Percentiles rank a stretch among this genome's conserved stretches.
These are phyloP conservation scores for Globisporangium takayamanum DNA, from an alignment of 352 stramenopile genomes.

Conservation along the genomic window DNA sequence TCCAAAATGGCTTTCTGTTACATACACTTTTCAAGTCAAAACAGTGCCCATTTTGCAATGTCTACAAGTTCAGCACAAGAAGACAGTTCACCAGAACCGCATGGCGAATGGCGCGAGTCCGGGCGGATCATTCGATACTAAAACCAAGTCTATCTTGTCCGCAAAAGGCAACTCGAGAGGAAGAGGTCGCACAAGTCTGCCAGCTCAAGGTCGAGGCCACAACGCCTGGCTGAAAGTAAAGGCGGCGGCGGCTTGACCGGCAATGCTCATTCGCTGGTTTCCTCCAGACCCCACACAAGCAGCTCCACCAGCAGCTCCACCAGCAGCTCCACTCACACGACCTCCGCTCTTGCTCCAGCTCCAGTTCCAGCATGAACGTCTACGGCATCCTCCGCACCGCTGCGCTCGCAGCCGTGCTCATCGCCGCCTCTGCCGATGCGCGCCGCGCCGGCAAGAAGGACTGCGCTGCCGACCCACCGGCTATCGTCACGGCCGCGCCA, in stretches of 20 bases:
- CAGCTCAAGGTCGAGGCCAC: background rate
- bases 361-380: constrained; percentile 13
- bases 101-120: no score
- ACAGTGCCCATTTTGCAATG: no score
- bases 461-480: constrained; percentile 7
- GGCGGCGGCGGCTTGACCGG: background rate
- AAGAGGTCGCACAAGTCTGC: no score
- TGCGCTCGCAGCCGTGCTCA: constrained; percentile 13
- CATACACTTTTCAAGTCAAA: no score
- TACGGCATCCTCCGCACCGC: constrained; percentile 13
- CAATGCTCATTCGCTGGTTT: constrained; percentile 9
- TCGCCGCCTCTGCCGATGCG: constrained; percentile 7
- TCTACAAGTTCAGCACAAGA: no score
- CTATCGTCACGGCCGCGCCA: background rate
- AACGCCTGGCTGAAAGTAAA: background rate
- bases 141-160: background rate
- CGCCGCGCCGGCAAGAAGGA: constrained; percentile 7
- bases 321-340: background rate
- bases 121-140: background rate
- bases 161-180: no score
- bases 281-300: constrained; percentile 3
- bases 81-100: no score
- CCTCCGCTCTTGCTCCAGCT: background rate
- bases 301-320: background rate
- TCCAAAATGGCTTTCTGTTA: no score